Evolutionary conservation across 2,329 filamentous ascomycete genomes (phyloP), one percentile per base, ranked within the genome.

Genomic region (Zasmidium cellare): DNA sequence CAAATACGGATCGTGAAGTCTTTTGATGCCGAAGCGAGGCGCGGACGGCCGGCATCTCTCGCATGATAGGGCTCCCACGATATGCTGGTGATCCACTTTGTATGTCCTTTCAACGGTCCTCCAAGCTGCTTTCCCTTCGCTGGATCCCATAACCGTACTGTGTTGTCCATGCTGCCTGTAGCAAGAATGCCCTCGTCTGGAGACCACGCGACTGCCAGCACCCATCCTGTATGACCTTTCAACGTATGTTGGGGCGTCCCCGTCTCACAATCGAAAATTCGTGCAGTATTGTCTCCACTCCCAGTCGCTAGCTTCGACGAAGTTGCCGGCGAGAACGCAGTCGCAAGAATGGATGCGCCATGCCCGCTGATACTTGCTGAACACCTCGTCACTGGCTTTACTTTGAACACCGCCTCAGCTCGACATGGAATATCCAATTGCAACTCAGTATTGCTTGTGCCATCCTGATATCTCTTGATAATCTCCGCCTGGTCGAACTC

Each of bases 251-350:
- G 84, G 0, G 92, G 92, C 11, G 92, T 97, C 49, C 92, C 92
- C 0, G 92, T 97, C 69, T 97, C 91, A 50, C 91, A 92, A 69
- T 99, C 92, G 91, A 91, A 97, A 77, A 97, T 88, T 56, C 93
- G 81, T 0, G 92, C 93, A 1, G 92, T 97, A 66, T 89, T 89
- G 71, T 99, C 94, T 48, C 94, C 94, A 60, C 89, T 91, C 0
- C 93, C 94, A 1, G 91, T 96, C 0, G 92, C 92, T 74, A 97
- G 83, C 58, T 87, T 83, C 11, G 86, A 86, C 23, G 90, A 93
- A 6, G 84, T 86, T 38, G 84, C 83, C 0, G 93, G 93, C 0
- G 90, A 94, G 74, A 97, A 97, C 41, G 92, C 87, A 2, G 90
- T 88, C 25, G 90, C 85, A 20, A 97, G 80, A 66, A 97, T 97